Conservation (phyloP, 495 filamentous ascomycete genomes). For the Talaromyces ruber region DNA sequence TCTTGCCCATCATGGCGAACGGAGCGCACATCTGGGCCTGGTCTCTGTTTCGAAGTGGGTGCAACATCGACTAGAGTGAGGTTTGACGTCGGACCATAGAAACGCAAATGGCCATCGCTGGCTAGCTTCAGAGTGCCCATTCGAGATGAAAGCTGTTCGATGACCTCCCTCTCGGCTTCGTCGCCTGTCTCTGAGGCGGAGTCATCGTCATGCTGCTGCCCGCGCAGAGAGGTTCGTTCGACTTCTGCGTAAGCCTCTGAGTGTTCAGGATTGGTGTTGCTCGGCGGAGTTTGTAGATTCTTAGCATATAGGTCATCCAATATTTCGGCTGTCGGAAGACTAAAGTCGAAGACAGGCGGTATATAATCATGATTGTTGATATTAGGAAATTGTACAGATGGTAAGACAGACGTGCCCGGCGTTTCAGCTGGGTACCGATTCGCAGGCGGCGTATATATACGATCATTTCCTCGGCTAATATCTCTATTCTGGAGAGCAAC, state of each 20-base stretch:
- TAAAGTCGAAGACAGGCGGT: conserved; percentile 29
- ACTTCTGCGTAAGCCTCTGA: conserved; percentile 12
- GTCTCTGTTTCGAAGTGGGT: conserved; percentile 31
- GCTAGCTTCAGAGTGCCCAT: conserved; percentile 41
- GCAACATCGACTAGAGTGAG: conserved; percentile 39
- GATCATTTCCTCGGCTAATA: not conserved
- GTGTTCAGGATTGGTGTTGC: not conserved
- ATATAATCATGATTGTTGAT: conserved; percentile 14
- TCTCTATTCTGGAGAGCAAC: not conserved
- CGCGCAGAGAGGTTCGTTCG: not conserved
- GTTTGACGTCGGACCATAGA: conserved; percentile 41
- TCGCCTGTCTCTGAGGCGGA: conserved; percentile 28
- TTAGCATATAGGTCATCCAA: conserved; percentile 32
- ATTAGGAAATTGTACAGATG: not conserved
- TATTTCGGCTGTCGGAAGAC: conserved; percentile 34
- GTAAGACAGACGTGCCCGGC: not conserved
- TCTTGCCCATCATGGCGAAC: conserved; percentile 38
- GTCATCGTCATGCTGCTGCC: conserved; percentile 9
- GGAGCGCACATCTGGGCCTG: conserved; percentile 43
- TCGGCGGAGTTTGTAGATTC: conserved; percentile 3
- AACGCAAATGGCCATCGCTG: conserved; percentile 40
- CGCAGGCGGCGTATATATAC: not conserved
- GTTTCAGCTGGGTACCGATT: not conserved
- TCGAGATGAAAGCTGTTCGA: conserved; percentile 37
- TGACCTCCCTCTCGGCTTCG: conserved; percentile 36